Evolutionary conservation across 768 basidiomycete genomes (phyloP).

Genomic region (Tremella mesenterica): DNA sequence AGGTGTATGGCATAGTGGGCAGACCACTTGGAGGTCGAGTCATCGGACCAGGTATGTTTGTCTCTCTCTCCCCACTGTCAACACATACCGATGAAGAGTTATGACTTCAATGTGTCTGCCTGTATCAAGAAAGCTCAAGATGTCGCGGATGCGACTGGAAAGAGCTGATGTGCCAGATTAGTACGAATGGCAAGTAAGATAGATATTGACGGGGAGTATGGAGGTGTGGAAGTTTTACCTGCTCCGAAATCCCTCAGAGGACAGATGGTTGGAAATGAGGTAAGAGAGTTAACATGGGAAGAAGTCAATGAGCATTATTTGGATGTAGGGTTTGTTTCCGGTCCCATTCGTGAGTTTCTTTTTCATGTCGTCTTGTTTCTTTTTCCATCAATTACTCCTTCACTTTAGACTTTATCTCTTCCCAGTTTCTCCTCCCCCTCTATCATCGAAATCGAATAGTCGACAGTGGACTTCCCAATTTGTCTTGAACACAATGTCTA

Average conservation of each 20-base stretch:
- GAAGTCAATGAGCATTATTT: conserved; percentile 16
- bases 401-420: neutral
- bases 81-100: too few relatives aligned
- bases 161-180: too few relatives aligned
- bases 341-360: conserved; percentile 30
- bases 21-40: conserved; percentile 29
- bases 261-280: neutral
- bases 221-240: neutral
- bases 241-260: conserved; percentile 7
- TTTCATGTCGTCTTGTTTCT: neutral
- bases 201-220: conserved; percentile 3
- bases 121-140: too few relatives aligned
- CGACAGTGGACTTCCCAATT: too few relatives aligned
- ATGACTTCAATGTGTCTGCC: too few relatives aligned
- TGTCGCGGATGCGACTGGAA: too few relatives aligned
- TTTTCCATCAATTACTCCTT: neutral
- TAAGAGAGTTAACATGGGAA: neutral
- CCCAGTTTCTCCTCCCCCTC: too few relatives aligned
- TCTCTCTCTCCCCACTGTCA: too few relatives aligned
- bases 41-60: too few relatives aligned
- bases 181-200: conserved; percentile 17
- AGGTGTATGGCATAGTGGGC: conserved; percentile 19
- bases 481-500: too few relatives aligned
- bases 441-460: too few relatives aligned
- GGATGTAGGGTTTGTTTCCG: conserved; percentile 32